Conservation (phyloP, 2,329 filamentous ascomycete genomes). For the Talaromyces atroroseus region DNA sequence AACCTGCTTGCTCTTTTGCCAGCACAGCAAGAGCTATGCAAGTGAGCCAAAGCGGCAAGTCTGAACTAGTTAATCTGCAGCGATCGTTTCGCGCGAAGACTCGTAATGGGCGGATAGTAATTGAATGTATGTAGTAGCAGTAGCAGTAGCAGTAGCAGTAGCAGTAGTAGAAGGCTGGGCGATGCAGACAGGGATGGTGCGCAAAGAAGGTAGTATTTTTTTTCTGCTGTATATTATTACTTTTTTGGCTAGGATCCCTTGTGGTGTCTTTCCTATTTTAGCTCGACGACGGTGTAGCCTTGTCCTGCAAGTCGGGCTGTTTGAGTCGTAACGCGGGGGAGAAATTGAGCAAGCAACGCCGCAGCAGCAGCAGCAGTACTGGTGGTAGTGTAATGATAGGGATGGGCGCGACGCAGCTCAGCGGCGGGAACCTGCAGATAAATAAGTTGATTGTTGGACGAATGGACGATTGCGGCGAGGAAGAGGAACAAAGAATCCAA, state of each 20-base stretch:
- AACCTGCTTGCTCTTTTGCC: slow-evolving; percentile 10
- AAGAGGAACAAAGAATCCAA: background rate
- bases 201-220: slow-evolving; percentile 7
- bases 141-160: slow-evolving; percentile 4
- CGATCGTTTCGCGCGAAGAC: slow-evolving; percentile 10
- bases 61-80: slow-evolving; percentile 12
- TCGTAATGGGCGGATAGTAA: background rate
- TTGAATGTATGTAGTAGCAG: background rate
- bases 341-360: background rate
- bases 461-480: slow-evolving; percentile 4
- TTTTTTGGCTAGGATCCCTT: background rate
- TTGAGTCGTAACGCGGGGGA: slow-evolving; percentile 8
- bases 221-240: background rate
- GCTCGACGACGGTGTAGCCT: slow-evolving; percentile 3
- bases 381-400: background rate
- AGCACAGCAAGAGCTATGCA: slow-evolving; percentile 16
- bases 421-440: slow-evolving; percentile 12
- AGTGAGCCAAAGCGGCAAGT: slow-evolving; percentile 16
- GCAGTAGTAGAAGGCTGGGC: slow-evolving; percentile 4
- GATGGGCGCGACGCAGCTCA: slow-evolving; percentile 7
- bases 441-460: slow-evolving; percentile 7
- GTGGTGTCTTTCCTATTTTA: slow-evolving; percentile 1
- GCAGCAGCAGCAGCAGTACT: background rate
- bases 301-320: slow-evolving; percentile 13
- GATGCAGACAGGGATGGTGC: slow-evolving; percentile 4